Percentiles rank a stretch among this genome's conserved stretches.
Conservation (phyloP, 768 basidiomycete genomes). For the Arthromyces matolae region DNA sequence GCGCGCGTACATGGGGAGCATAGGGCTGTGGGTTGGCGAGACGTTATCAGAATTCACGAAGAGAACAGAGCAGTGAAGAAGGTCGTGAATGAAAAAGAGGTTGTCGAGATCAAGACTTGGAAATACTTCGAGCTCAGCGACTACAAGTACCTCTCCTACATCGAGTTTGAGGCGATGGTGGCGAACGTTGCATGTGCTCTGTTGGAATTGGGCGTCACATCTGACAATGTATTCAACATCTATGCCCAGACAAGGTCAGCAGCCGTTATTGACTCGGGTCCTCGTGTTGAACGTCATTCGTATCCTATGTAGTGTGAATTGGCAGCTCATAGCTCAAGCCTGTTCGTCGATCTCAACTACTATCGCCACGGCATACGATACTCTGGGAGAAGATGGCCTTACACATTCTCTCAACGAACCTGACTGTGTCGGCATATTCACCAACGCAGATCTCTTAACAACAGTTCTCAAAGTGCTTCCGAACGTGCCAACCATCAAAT, state of each 20-base stretch:
- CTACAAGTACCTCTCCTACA: conserved; percentile 77
- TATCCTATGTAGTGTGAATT: conserved; percentile 52
- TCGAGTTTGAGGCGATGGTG: conserved; percentile 64
- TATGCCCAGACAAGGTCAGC: conserved; percentile 81
- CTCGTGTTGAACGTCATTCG: conserved; percentile 10
- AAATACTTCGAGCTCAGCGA: conserved; percentile 90
- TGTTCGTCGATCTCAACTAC: conserved; percentile 75
- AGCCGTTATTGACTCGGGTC: conserved; percentile 4
- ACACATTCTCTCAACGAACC: conserved; percentile 86
- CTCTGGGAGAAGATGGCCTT: conserved; percentile 85
- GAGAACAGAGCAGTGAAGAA: conserved; percentile 91
- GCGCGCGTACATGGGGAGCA: conserved; percentile 71
- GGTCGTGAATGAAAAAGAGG: conserved; percentile 74
- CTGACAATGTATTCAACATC: conserved; percentile 82
- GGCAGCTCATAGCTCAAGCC: conserved; percentile 85
- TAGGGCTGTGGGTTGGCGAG: conserved; percentile 78
- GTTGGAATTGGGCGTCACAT: conserved; percentile 64
- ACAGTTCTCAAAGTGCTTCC: conserved; percentile 69
- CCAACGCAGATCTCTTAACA: conserved; percentile 86
- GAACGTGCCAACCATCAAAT: conserved; percentile 72
- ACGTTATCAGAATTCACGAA: conserved; percentile 63
- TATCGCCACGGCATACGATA: conserved; percentile 95
- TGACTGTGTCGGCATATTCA: conserved; percentile 79
- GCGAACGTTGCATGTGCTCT: conserved; percentile 67
- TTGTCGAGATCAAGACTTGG: conserved; percentile 90